Evolutionary conservation across 371 early-diverging fungal genomes (phyloP), one percentile per base, ranked within the genome.

Genomic region (Saksenaea oblongispora): DNA sequence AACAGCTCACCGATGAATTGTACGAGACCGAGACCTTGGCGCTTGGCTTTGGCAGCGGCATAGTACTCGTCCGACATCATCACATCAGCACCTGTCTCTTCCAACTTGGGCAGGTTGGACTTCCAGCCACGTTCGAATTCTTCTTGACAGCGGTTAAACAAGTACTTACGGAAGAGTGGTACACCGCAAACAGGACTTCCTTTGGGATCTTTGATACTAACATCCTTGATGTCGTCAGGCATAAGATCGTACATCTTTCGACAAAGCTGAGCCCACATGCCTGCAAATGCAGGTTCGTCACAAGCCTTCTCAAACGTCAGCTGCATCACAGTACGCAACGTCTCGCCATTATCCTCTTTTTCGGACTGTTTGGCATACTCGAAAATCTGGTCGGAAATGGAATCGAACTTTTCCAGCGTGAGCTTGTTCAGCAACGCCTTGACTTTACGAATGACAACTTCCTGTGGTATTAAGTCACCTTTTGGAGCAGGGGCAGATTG

Each of bases 1-100:
- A 92, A 98, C 54, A 98, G 83, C 76, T 98, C 96, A 72, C 98
- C 97, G 67, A 98, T 93, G 74, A 97, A 97, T 47, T 82, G 79
- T 34, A 96, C 89, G 67, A 97, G 89, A 71, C 98, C 98, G 57
- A 98, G 88, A 59, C 92, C 94, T 39, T 92, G 91, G 65, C 97
- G 94, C 87, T 98, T 98, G 60, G 93, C 87, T 86, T 95, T 97
- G 69, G 79, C 86, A 8, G 93, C 87, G 61, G 89, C 82, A 75
- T 94, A 94, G 75, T 96, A 90, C 63, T 91, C 93, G 54, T 91
- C 89, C 0, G 90, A 83, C 67, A 83, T 67, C 84, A 88, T 82
- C 28, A 82, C 73, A 61, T 85, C 80, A 27, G 83, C 61, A 14
- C 61, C 73, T 37, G 72, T 79, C 55, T 76, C 73, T 34, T 83